Base-by-base conservation (phyloP, 176 grass and related monocot genomes). In the Oropetium thomaeum region DNA sequence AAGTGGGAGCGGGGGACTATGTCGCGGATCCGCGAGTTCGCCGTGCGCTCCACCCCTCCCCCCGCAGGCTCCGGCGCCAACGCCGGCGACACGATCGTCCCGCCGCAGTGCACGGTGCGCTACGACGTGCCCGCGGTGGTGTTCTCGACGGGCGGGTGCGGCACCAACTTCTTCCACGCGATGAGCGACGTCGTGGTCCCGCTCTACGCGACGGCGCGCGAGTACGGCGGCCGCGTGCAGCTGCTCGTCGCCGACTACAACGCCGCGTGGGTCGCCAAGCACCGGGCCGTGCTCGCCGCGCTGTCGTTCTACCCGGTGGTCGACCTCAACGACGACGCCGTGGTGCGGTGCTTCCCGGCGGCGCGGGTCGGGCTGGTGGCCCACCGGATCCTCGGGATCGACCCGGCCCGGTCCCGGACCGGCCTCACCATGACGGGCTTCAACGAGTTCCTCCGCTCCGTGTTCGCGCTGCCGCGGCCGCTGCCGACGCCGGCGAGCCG, bases 151-250 rank as follows among this genome's bases (percentile, higher is more conserved):
- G 80, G 69, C 0, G 89, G 86, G 41, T 91, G 70, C 70, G 48
- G 85, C 8, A 44, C 13, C 0, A 96, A 96, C 73, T 73, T 73
- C 69, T 96, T 90, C 83, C 92, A 92, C 31, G 65, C 73, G 58
- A 79, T 92, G 66, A 87, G 53, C 66, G 92, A 96, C 71, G 67
- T 96, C 10, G 10, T 96, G 57, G 33, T 96, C 28, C 92, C 92
- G 0, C 81, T 96, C 39, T 96, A 87, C 73, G 62, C 71, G 39
- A 96, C 86, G 1, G 31, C 86, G 0, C 73, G 47, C 8, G 77
- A 87, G 63, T 92, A 80, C 81, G 40, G 57, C 2, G 59, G 86
- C 29, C 62, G 22, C 37, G 89, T 92, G 10, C 81, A 85, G 73
- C 81, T 92, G 11, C 63, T 96, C 8, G 84, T 53, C 19, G 58